These are phyloP conservation scores for Paramecium bursaria DNA, from an alignment of 73 alveolate species.

Conservation along the genomic window DNA sequence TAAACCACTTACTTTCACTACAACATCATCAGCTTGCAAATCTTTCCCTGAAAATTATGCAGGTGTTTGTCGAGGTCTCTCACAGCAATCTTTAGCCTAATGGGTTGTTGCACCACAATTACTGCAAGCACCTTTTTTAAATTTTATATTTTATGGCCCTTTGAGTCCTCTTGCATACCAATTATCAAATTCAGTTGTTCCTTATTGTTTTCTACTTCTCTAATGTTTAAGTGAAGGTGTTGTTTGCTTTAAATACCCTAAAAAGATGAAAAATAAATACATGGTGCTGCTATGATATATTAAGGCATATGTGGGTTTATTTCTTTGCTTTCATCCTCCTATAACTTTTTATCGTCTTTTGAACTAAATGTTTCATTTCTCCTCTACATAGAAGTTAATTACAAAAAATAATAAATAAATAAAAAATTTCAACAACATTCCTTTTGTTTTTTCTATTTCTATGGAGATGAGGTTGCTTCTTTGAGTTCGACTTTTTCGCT, in stretches of 20 bases:
- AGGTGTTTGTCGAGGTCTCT: slow-evolving; percentile 90
- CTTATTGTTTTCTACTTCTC: slow-evolving; percentile 75
- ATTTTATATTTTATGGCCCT: slow-evolving; percentile 73
- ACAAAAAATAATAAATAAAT: too few relatives aligned
- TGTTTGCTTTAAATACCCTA: slow-evolving; percentile 85
- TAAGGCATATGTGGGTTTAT: slow-evolving; percentile 93
- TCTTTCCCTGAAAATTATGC: slow-evolving; percentile 84
- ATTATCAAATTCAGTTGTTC: slow-evolving; percentile 72
- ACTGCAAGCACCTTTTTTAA: slow-evolving; percentile 95
- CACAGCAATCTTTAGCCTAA: slow-evolving; percentile 87
- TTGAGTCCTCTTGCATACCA: slow-evolving; percentile 84
- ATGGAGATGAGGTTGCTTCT: background rate
- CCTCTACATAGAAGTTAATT: too few relatives aligned
- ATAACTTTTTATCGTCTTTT: too few relatives aligned
- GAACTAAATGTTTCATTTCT: too few relatives aligned
- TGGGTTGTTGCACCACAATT: slow-evolving; percentile 97
- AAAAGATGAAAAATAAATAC: slow-evolving; percentile 52
- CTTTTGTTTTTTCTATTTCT: background rate
- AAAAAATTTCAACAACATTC: background rate
- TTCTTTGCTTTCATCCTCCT: slow-evolving; percentile 70
- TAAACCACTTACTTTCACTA: slow-evolving; percentile 72
- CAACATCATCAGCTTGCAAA: slow-evolving; percentile 86
- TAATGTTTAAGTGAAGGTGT: slow-evolving; percentile 88
- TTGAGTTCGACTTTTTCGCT: background rate
- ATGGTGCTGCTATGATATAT: slow-evolving; percentile 93